Evolutionary conservation across 1,284 basidiomycete genomes (phyloP).

Genomic region (Irpex rosettiformis): DNA sequence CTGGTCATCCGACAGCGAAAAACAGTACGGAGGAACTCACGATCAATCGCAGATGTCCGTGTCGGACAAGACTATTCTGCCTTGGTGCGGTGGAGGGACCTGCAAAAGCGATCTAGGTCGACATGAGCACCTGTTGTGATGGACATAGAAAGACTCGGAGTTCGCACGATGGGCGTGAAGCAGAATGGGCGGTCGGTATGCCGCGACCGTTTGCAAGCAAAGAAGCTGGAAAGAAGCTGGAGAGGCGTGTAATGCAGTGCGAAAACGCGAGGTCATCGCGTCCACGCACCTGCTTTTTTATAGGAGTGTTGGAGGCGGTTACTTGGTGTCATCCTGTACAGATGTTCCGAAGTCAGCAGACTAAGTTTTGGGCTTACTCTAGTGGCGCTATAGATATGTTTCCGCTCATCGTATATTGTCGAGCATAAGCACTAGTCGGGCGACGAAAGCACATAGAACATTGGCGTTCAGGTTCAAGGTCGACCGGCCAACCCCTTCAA

Average conservation of each 20-base stretch:
- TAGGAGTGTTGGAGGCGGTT: neutral
- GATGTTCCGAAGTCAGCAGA: neutral
- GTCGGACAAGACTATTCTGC: neutral
- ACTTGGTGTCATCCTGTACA: neutral
- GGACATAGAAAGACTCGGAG: neutral
- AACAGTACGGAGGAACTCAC: neutral
- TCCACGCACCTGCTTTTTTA: neutral
- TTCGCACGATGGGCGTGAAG: conserved; percentile 1
- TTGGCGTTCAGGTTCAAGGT: too few species aligned
- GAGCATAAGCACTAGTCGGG: too few species aligned
- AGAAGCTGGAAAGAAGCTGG: neutral
- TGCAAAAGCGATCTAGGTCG: neutral
- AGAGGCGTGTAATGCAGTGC: neutral
- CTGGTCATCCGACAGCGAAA: neutral
- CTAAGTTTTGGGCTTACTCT: neutral
- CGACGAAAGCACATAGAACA: too few species aligned
- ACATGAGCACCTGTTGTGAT: neutral
- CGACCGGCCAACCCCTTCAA: too few species aligned
- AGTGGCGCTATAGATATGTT: neutral
- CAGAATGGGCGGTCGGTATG: neutral
- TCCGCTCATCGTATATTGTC: too few species aligned
- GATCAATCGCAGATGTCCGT: conserved; percentile 3
- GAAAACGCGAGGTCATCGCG: neutral
- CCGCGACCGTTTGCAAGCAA: neutral
- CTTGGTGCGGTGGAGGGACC: neutral